Percentiles rank a stretch among this genome's conserved stretches.
phyloP scores from a whole-genome alignment of 1,284 basidiomycete species.

The Cutaneotrichosporon curvatum region DNA sequence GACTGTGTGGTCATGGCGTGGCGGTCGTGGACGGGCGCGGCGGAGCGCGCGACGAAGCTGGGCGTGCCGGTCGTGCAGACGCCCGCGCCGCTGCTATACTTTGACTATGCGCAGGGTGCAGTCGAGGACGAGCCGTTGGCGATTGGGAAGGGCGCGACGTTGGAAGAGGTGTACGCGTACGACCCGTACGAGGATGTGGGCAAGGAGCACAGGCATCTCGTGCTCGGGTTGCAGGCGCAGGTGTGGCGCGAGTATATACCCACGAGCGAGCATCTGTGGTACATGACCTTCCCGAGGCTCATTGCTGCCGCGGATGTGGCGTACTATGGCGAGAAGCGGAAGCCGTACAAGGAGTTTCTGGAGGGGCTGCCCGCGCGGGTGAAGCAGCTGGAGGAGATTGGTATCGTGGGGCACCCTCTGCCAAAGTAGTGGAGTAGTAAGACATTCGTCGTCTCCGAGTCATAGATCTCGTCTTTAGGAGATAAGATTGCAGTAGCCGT shows the following conservation, averaged over 20 bases:
- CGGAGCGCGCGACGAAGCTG: slow-evolving; percentile 3
- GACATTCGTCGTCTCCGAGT: too few relatives aligned
- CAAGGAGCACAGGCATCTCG: slow-evolving; percentile 3
- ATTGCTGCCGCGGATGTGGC: slow-evolving; percentile 16
- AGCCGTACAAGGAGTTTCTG: slow-evolving; percentile 11
- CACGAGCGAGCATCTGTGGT: slow-evolving; percentile 11
- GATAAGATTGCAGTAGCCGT: too few relatives aligned
- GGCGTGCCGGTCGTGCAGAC: slow-evolving; percentile 12
- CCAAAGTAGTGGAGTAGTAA: neutral
- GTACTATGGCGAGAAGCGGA: slow-evolving; percentile 12
- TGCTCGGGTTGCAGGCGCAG: slow-evolving; percentile 17
- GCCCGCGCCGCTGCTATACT: slow-evolving; percentile 10
- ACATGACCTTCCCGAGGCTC: slow-evolving; percentile 18
- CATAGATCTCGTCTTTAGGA: neutral
- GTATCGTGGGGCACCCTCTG: slow-evolving; percentile 14
- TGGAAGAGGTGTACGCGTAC: slow-evolving; percentile 12
- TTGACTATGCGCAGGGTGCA: slow-evolving; percentile 15
- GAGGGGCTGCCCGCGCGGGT: slow-evolving; percentile 10
- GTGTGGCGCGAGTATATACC: slow-evolving; percentile 19
- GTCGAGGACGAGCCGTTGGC: slow-evolving; percentile 7
- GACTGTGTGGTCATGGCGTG: slow-evolving; percentile 14
- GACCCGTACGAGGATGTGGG: slow-evolving; percentile 11
- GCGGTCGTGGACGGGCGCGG: slow-evolving; percentile 11
- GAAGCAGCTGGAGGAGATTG: slow-evolving; percentile 13
- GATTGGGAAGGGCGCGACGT: slow-evolving; percentile 10